A percentile compares a stretch with the other conserved stretches of the same genome.
phyloP scores from a whole-genome alignment of 305 asterid genomes.

The Ajuga reptans region DNA sequence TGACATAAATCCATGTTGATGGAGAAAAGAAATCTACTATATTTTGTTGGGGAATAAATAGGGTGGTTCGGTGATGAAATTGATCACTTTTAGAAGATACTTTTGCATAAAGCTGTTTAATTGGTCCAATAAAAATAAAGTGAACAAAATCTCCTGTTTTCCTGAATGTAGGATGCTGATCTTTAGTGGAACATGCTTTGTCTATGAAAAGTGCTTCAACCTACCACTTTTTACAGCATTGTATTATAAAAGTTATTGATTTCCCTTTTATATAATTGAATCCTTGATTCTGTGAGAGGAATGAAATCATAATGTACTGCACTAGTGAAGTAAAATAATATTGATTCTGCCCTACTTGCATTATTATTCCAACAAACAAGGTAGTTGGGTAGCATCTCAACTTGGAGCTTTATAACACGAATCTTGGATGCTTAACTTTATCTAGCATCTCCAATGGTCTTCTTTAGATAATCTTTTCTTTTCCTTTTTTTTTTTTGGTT shows the following conservation, averaged over 20 bases:
- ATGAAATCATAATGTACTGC: conserved; percentile 5
- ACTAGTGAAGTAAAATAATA: conserved; percentile 1
- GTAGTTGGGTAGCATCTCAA: conserved; percentile 15
- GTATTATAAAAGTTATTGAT: conserved; percentile 1
- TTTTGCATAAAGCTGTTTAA: conserved; percentile 20
- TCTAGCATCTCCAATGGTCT: conserved; percentile 5
- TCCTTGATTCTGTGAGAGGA: conserved; percentile 17
- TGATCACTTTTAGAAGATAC: conserved; percentile 8
- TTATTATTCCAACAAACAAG: conserved; percentile 12
- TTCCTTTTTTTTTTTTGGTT: too few species aligned
- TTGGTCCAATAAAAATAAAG: conserved; percentile 28
- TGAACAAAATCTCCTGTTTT: conserved; percentile 20
- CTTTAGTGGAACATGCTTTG: conserved; percentile 26
- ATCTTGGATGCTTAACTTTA: conserved; percentile 13
- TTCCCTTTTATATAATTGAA: conserved; percentile 8
- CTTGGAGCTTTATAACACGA: conserved; percentile 17
- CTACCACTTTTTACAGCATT: neutral
- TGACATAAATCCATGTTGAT: neutral
- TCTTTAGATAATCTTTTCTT: neutral
- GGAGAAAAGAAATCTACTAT: neutral
- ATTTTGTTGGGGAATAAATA: conserved; percentile 17
- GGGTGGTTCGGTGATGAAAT: conserved; percentile 21
- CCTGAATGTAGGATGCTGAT: conserved; percentile 28
- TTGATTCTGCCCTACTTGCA: conserved; percentile 24
- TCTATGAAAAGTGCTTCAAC: conserved; percentile 23